Base-by-base conservation (phyloP, 129 eudicot species). In the Daucus carota region DNA sequence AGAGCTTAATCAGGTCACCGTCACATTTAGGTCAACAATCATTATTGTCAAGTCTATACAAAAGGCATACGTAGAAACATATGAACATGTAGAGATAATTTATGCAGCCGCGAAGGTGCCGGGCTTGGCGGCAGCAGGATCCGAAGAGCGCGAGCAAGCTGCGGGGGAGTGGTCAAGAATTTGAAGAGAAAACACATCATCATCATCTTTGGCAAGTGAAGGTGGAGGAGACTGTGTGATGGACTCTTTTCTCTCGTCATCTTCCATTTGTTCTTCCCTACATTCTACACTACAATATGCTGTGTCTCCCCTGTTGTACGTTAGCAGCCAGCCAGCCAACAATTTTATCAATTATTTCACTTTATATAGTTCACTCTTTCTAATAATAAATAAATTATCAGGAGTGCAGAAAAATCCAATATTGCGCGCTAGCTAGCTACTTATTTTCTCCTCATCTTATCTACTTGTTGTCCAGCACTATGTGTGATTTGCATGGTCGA, bases 211-310 rank as follows among this genome's bases (percentile, higher is more conserved):
- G 0, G 42, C 26, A 17, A 41, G 28, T n/a, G 26, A 17, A 33
- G 29, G 33, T 24, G 42, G 2, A 38, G 40, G 70, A 65, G 38
- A n/a, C 48, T 34, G 14, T 38, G 0, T 45, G 6, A 41, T n/a
- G 34, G 60, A 28, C 20, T 73, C 60, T 46, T 73, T 47, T 73
- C 60, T 73, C 43, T 73, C 62, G 41, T 73, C 76, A 18, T 44
- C 0, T 54, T 73, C 52, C 46, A 73, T 73, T 31, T 73, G 76
- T 8, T 73, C 62, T 73, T 73, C 76, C 76, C 76, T 73, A 32
- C 76, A 73, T 54, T 73, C 76, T 73, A 46, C 29, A 46, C 76
- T 73, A 47, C 76, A 73, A 46, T 44, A 73, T 73, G 76, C 76
- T 47, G 76, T 46, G 22, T 73, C 76, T 0, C 76, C 76, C 76